Conservation (phyloP, 768 basidiomycete genomes). For the Boletus huronensis region DNA sequence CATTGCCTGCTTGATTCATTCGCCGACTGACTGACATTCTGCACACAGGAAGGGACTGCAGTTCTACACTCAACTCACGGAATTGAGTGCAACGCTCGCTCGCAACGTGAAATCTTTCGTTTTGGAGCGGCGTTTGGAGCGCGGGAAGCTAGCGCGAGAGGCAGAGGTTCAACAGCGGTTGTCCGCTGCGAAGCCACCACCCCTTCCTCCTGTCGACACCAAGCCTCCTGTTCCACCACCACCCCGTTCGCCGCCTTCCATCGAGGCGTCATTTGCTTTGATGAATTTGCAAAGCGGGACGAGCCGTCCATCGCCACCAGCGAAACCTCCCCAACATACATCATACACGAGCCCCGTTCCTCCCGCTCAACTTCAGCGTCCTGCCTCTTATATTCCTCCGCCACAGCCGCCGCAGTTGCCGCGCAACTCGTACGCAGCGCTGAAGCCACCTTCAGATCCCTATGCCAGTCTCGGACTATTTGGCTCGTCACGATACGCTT, state of each 20-base stretch:
- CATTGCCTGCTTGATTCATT: neutral
- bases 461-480: constrained; percentile 35
- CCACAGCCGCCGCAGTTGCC: constrained; percentile 27
- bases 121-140: constrained; percentile 59
- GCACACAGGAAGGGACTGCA: constrained; percentile 72
- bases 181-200: constrained; percentile 37
- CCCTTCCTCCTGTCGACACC: constrained; percentile 39
- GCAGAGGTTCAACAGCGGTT: constrained; percentile 71
- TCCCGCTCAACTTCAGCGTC: constrained; percentile 22
- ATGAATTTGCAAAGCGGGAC: constrained; percentile 45
- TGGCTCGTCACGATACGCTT: constrained; percentile 14
- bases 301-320: constrained; percentile 28
- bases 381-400: constrained; percentile 14
- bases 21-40: constrained; percentile 5
- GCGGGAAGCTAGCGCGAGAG: constrained; percentile 62
- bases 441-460: constrained; percentile 31
- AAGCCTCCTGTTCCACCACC: constrained; percentile 51
- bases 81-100: constrained; percentile 56
- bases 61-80: constrained; percentile 81
- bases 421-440: constrained; percentile 23
- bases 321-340: constrained; percentile 28
- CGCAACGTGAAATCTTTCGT: constrained; percentile 62
- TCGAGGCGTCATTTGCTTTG: constrained; percentile 53
- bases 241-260: constrained; percentile 35
- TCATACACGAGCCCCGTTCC: constrained; percentile 19